A percentile compares a stretch with the other conserved stretches of the same genome.
Evolutionary conservation across 495 filamentous ascomycete species (phyloP).

Genomic region (Hypoxylon intermedium): DNA sequence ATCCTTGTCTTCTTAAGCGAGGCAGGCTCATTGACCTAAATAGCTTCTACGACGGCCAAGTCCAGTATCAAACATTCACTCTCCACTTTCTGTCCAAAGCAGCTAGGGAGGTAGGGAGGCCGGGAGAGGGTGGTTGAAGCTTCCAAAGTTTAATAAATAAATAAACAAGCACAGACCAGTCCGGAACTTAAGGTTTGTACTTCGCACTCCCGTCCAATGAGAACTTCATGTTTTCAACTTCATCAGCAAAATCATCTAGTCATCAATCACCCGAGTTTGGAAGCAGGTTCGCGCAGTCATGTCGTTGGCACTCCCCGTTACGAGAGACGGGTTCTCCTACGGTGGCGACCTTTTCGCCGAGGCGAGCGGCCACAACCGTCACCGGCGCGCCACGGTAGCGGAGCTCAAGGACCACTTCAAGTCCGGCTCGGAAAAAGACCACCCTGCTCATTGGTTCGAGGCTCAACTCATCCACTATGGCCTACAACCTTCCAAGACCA

Average conservation of each 20-base stretch:
- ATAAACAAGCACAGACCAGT: neutral
- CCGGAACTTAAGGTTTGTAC: neutral
- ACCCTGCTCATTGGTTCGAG: conserved; percentile 62
- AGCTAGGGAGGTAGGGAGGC: neutral
- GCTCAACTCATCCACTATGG: conserved; percentile 68
- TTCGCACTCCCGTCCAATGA: neutral
- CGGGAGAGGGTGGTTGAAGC: too few relatives aligned
- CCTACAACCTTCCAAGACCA: conserved; percentile 58
- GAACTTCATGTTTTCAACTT: neutral
- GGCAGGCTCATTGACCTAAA: too few relatives aligned
- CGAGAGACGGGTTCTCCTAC: conserved; percentile 41
- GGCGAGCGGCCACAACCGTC: conserved; percentile 54
- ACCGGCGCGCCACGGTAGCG: conserved; percentile 55
- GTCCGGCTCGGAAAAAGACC: conserved; percentile 50
- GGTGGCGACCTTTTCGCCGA: conserved; percentile 56
- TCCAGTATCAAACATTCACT: neutral
- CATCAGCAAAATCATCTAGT: neutral
- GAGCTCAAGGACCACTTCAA: conserved; percentile 58
- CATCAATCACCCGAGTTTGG: neutral
- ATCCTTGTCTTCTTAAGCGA: too few relatives aligned
- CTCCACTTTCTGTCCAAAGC: neutral
- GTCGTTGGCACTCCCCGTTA: conserved; percentile 40
- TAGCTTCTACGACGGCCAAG: neutral
- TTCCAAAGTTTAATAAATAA: neutral
- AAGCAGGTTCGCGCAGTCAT: conserved; percentile 22